Percentiles rank a stretch among this genome's conserved stretches.
Evolutionary conservation across 352 stramenopile genomes (phyloP).

Genomic region (Globisporangium echinulatum): DNA sequence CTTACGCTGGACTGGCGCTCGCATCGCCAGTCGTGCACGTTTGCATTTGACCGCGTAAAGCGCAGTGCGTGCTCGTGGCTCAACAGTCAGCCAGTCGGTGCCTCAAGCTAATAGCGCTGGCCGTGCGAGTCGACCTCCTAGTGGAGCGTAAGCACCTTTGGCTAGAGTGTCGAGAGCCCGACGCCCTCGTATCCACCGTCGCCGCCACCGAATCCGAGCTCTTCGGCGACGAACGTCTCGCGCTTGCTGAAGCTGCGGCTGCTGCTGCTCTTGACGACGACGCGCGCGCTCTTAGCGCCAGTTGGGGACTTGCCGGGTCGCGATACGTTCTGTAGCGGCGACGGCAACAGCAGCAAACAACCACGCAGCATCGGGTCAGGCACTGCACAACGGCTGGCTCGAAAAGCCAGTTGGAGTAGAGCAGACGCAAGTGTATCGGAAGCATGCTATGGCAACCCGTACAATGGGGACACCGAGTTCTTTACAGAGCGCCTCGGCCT

Average conservation of each 20-base stretch:
- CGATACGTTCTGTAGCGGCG: constrained; percentile 39
- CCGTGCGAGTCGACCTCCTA: too few species aligned
- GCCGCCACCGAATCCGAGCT: constrained; percentile 39
- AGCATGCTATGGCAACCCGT: constrained; percentile 9
- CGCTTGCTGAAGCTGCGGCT: constrained; percentile 21
- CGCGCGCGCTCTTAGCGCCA: constrained; percentile 24
- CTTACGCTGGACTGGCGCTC: too few species aligned
- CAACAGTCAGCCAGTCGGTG: too few species aligned
- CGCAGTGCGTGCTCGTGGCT: too few species aligned
- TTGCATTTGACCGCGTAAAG: too few species aligned
- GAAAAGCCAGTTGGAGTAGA: too few species aligned
- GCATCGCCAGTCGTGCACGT: too few species aligned
- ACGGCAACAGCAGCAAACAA: not conserved
- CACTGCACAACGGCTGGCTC: too few species aligned
- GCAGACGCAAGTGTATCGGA: not conserved
- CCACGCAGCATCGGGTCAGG: too few species aligned
- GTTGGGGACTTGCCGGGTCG: constrained; percentile 37
- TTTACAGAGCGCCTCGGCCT: constrained; percentile 76
- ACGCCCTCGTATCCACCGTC: constrained; percentile 48
- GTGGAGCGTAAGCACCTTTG: not conserved
- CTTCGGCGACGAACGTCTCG: constrained; percentile 45
- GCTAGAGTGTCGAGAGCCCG: constrained; percentile 53
- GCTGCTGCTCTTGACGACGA: constrained; percentile 16
- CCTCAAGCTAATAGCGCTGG: too few species aligned
- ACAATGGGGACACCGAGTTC: constrained; percentile 58